Percentiles rank a stretch among this genome's conserved stretches.
These are phyloP conservation scores for Sophora flavescens DNA, from an alignment of 306 rosid species.

Conservation along the genomic window DNA sequence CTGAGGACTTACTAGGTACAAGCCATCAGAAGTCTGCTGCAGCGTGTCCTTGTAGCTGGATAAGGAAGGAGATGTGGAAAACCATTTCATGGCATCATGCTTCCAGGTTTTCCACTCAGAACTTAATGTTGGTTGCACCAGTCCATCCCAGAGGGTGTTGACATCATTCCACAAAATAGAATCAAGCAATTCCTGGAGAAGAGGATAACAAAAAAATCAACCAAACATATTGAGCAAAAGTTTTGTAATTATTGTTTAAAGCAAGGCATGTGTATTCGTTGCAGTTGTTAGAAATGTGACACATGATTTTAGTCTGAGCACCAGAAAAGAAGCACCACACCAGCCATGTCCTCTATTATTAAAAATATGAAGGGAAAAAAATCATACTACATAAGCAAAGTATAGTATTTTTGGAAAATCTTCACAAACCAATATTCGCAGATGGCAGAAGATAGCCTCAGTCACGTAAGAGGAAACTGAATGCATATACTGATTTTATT, in stretches of 20 bases:
- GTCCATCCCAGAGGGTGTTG: slow-evolving; percentile 59
- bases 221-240: slow-evolving; percentile 38
- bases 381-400: neutral
- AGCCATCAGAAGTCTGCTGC: slow-evolving; percentile 57
- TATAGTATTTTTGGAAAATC: neutral
- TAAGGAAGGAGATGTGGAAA: slow-evolving; percentile 62
- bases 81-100: slow-evolving; percentile 84
- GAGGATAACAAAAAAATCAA: slow-evolving; percentile 39
- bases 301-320: neutral
- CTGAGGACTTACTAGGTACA: slow-evolving; percentile 63
- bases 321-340: slow-evolving; percentile 15
- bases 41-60: slow-evolving; percentile 49
- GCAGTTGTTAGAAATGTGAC: slow-evolving; percentile 21
- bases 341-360: neutral
- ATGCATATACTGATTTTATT: neutral
- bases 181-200: slow-evolving; percentile 73
- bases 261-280: slow-evolving; percentile 19
- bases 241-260: slow-evolving; percentile 1
- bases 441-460: slow-evolving; percentile 4
- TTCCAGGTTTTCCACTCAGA: slow-evolving; percentile 89
- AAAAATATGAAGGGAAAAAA: neutral
- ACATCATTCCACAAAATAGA: slow-evolving; percentile 80
- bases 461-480: slow-evolving; percentile 1
- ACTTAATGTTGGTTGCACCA: slow-evolving; percentile 61
- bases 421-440: neutral